Base-by-base conservation (phyloP, 2,329 filamentous ascomycete genomes). In the Tolypocladium paradoxum region DNA sequence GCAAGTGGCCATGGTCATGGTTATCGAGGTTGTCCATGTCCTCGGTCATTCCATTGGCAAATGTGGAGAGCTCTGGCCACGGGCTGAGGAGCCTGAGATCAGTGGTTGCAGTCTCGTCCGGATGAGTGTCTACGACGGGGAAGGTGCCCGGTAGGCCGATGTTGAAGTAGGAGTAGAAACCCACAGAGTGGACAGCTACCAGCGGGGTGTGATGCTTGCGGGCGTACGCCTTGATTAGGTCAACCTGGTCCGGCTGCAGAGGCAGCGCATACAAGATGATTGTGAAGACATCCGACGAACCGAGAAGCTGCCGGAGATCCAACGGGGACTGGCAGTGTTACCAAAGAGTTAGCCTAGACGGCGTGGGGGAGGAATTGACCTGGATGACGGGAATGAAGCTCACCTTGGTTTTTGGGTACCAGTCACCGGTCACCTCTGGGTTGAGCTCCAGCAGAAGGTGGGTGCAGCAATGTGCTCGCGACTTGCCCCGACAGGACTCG, bases 81-180 rank as follows among this genome's bases (percentile, higher is more conserved):
- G 93, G 92, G 35, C 78, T 80, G 5, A 96, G 73, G 14, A 99
- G 76, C 49, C 93, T 84, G 35, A 99, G 77, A 62, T 99, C 93
- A 53, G 87, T 85, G 0, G 83, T 93, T 8, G 89, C 84, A 38
- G 89, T 88, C 40, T 89, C 83, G 57, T 95, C 90, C 1, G 93
- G 93, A 64, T 99, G 93, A 46, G 93, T 97, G 66, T 99, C 92
- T 57, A 99, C 88, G 54, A 99, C 87, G 6, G 92, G 90, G 62
- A 95, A 96, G 31, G 84, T 82, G n/a, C 82, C 76, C 11, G 88
- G 86, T 31, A 96, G 74, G 60, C 81, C 76, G 31, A 95, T 76
- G n/a, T 84, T 87, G 67, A 97, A 95, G 60, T 88, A 88, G 2
- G 89, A 88, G 69, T 93, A 95, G 72, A 95, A 96, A 31, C 93